Base-by-base conservation (phyloP, 2,329 filamentous ascomycete species). In the Aspergillus arachidicola region DNA sequence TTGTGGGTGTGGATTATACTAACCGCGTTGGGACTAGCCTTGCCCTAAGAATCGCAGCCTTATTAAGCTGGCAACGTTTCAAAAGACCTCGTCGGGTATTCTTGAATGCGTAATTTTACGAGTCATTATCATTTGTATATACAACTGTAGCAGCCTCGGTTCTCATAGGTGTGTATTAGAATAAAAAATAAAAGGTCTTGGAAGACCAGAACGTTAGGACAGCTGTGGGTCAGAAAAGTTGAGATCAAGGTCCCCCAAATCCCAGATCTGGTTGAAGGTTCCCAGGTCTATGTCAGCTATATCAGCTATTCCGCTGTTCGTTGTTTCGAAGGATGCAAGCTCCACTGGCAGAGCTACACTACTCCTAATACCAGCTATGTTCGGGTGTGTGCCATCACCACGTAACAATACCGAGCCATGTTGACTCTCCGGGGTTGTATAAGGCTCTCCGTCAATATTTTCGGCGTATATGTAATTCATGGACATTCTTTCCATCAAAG, bases 1-100 rank as follows among this genome's bases (percentile, higher is more conserved):
- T 78, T 79, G 76, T 79, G 76, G 73, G 76, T 72, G 70, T 64
- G 54, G 48, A 46, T 45, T 5, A 26, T 61, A 64, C 76, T 78
- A 78, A 60, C 70, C 59, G 14, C 0, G 26, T 63, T 7, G 0
- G 63, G 67, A 5, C n/a, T 72, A 71, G 66, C 10, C 11, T 23
- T 70, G 70, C 71, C 71, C 71, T 73, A 51, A 51, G 12, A 51
- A 30, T 23, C 12, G 16, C 10, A 45, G 21, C 6, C 30, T 64
- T 19, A 64, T 19, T 55, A 34, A 61, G 10, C 51, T 12, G 51
- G n/a, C 38, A 41, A 19, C 38, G 9, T 23, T 48, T 34, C 10
- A 3, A 36, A 34, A 45, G 16, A n/a, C 38, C 16, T 36, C 32
- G 12, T 36, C 34, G 12, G 34, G 36, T 19, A 38, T 19, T 38